phyloP scores from a whole-genome alignment of 1,284 basidiomycete genomes.

The Tylopilus orsonianus region DNA sequence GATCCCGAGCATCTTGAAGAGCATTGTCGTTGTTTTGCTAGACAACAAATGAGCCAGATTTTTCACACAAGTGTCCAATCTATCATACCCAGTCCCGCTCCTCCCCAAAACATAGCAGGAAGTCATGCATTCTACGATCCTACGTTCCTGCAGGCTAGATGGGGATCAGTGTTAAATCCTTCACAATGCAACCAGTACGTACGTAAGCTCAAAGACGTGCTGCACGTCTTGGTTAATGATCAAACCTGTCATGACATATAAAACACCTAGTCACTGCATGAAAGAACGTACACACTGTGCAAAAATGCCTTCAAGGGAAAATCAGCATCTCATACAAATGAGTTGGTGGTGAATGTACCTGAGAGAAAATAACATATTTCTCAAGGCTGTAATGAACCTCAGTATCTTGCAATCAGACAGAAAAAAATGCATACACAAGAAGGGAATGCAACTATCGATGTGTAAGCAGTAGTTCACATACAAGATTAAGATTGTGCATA shows the following conservation, averaged over 20 bases:
- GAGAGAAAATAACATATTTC: constrained; percentile 65
- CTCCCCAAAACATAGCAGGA: constrained; percentile 72
- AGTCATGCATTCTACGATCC: constrained; percentile 56
- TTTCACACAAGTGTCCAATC: background rate
- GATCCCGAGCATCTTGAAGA: constrained; percentile 71
- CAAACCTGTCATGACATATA: constrained; percentile 38
- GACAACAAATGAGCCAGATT: constrained; percentile 1
- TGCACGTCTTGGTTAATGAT: constrained; percentile 45
- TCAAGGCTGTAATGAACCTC: constrained; percentile 45
- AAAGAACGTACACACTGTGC: constrained; percentile 40
- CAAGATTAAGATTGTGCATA: background rate
- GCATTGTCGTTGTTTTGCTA: constrained; percentile 75
- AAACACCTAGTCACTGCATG: constrained; percentile 9
- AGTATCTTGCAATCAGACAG: background rate
- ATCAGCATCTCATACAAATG: background rate
- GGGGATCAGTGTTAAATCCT: background rate
- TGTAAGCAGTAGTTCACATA: constrained; percentile 11
- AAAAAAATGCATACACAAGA: constrained; percentile 48
- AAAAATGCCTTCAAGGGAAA: constrained; percentile 44
- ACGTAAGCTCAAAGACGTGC: constrained; percentile 58
- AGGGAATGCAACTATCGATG: constrained; percentile 49
- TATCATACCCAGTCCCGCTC: constrained; percentile 67
- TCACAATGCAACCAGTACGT: constrained; percentile 29
- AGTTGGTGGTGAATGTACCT: constrained; percentile 30
- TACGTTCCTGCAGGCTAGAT: constrained; percentile 53